Conservation (phyloP, 371 early-diverging fungal species). For the Syncephalastrum racemosum region DNA sequence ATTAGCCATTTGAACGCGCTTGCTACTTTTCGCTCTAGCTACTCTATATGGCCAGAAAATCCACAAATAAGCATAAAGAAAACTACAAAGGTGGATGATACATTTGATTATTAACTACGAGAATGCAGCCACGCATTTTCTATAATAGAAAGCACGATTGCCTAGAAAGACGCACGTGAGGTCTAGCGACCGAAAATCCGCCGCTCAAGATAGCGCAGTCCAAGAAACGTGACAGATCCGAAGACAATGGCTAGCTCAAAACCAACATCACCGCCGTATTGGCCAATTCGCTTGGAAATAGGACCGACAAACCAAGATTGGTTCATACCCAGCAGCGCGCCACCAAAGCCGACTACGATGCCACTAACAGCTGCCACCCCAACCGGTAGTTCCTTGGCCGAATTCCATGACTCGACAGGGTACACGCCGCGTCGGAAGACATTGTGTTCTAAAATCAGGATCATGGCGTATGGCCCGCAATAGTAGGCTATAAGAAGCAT, state of each 20-base stretch:
- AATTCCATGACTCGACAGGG: conserved; percentile 19
- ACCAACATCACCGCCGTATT: conserved; percentile 16
- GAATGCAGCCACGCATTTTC: no score
- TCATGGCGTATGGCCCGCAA: conserved; percentile 15
- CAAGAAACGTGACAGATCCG: no score
- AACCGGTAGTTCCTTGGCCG: conserved; percentile 19
- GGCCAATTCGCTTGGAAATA: conserved; percentile 17
- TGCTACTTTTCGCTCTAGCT: no score
- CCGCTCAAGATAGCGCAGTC: no score
- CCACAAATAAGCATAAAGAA: no score
- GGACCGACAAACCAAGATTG: conserved; percentile 31
- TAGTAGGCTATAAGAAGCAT: conserved; percentile 29
- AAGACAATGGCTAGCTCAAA: not conserved
- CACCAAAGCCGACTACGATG: conserved; percentile 13
- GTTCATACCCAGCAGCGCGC: conserved; percentile 28
- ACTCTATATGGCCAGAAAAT: no score
- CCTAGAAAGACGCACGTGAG: no score
- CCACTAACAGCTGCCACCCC: conserved; percentile 20
- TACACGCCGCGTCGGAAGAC: conserved; percentile 4
- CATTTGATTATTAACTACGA: no score
- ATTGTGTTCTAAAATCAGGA: conserved; percentile 1
- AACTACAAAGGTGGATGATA: no score
- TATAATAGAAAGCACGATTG: no score
- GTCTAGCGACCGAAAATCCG: no score
- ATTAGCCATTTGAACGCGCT: no score